Conservation (phyloP, 305 asterid genomes). For the Caryopteris hybrid region DNA sequence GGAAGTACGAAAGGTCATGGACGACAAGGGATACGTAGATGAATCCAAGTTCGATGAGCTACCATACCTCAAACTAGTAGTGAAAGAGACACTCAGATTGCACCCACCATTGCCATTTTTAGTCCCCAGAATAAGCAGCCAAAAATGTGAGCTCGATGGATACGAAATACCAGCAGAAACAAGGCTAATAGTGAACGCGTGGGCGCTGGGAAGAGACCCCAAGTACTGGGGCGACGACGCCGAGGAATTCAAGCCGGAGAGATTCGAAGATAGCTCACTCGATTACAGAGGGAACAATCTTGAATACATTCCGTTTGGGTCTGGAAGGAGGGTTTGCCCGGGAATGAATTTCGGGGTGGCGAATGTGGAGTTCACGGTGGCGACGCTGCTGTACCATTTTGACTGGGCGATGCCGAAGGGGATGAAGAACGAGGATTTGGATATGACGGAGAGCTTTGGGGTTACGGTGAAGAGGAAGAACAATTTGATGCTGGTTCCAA, state of each 20-base stretch:
- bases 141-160: not conserved
- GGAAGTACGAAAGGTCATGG: not conserved
- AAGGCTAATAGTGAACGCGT: conserved; percentile 24
- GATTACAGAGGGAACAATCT: conserved; percentile 28
- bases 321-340: conserved; percentile 39
- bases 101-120: conserved; percentile 4
- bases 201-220: conserved; percentile 28
- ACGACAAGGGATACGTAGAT: not conserved
- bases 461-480: not conserved
- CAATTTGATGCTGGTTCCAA: not conserved
- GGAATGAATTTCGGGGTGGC: conserved; percentile 26
- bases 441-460: conserved; percentile 10
- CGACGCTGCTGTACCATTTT: conserved; percentile 10
- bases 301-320: conserved; percentile 17
- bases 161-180: conserved; percentile 23
- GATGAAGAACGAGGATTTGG: not conserved
- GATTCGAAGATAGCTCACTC: conserved; percentile 23
- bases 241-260: conserved; percentile 22
- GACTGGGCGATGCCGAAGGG: conserved; percentile 15
- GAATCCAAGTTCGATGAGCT: not conserved
- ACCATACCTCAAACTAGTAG: not conserved
- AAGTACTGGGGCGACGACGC: conserved; percentile 20
- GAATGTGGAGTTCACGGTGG: conserved; percentile 1
- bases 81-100: not conserved
- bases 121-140: not conserved